Percentiles rank a stretch among this genome's conserved stretches.
phyloP scores from a whole-genome alignment of 225 moss, liverwort and hornwort species.

The Physcomitrellopsis africana region DNA sequence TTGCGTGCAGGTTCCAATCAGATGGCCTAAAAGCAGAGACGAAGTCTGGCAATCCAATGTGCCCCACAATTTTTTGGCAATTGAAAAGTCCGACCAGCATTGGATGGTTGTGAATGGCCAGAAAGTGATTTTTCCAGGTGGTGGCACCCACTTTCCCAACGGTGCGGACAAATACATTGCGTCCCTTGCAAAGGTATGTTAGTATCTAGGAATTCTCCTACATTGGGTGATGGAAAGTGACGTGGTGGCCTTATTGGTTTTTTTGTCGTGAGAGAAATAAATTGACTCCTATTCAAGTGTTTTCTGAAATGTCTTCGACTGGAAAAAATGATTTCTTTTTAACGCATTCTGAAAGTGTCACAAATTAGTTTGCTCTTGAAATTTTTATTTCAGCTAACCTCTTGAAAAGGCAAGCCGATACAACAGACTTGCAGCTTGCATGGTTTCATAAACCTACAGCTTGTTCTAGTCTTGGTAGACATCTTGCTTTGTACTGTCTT shows the following conservation, averaged over 20 bases:
- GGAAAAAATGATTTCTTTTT: too few relatives aligned
- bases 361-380: background rate
- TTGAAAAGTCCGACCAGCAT: conserved; percentile 94
- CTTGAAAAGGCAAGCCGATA: background rate
- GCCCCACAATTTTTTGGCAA: conserved; percentile 86
- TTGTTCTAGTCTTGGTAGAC: too few relatives aligned
- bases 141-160: conserved; percentile 93
- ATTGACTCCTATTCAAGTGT: background rate
- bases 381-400: background rate
- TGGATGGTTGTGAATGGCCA: conserved; percentile 93
- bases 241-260: background rate
- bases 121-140: conserved; percentile 94
- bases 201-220: conserved; percentile 5
- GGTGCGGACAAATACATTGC: conserved; percentile 97
- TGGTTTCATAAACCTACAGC: too few relatives aligned
- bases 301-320: too few relatives aligned
- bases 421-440: background rate
- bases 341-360: too few relatives aligned
- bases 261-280: background rate
- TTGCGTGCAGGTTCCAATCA: conserved; percentile 71
- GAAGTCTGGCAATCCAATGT: conserved; percentile 95
- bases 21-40: conserved; percentile 88
- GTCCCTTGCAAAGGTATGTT: conserved; percentile 78
- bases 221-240: background rate
- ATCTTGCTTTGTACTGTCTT: too few relatives aligned